Evolutionary conservation across 2,329 filamentous ascomycete species (phyloP), one percentile per base, ranked within the genome.

Genomic region (Sarocladium brachiariae): DNA sequence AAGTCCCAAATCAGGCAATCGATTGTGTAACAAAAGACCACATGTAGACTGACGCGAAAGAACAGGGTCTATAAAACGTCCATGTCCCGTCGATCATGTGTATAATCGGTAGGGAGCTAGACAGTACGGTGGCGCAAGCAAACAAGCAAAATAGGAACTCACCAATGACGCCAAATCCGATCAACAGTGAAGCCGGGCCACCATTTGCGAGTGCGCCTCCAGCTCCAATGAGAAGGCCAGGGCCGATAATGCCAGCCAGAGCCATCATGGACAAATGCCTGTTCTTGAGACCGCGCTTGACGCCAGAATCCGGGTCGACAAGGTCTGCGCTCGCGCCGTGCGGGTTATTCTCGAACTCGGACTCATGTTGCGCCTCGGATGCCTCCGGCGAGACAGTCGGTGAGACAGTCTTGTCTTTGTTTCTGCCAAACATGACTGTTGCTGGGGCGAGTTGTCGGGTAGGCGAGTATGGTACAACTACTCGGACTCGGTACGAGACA

Each of bases 161-260:
- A 69, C 67, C 86, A 56, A 89, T 84, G 24, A 88, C 69, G 9
- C 75, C 79, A 56, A 90, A 91, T 1, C 86, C 86, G 59, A 90
- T 88, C 31, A 90, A 64, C 46, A 89, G 67, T 0, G 84, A 81
- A 0, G 84, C 86, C 14, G 87, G 86, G 0, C 87, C 87, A 51
- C 85, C 86, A 37, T 74, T 78, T 11, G 77, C 72, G 21, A 91
- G 69, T 0, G 86, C 86, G 43, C 83, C 80, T 31, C 87, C 86
- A 2, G 83, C 77, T 14, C 86, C 86, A 50, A 89, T 81, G 2
- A 90, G 74, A 35, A 90, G 70, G 19, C 86, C 86, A 3, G 86
- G 84, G 0, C 87, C 86, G 53, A 77, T 81, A 68, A 73, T 84
- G 59, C 70, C 81, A 55, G 75, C 83, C 56, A 81, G 63, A 5